A percentile compares a stretch with the other conserved stretches of the same genome.
Evolutionary conservation across 139 green algal species (phyloP).

Genomic region (Marvania coccoides): DNA sequence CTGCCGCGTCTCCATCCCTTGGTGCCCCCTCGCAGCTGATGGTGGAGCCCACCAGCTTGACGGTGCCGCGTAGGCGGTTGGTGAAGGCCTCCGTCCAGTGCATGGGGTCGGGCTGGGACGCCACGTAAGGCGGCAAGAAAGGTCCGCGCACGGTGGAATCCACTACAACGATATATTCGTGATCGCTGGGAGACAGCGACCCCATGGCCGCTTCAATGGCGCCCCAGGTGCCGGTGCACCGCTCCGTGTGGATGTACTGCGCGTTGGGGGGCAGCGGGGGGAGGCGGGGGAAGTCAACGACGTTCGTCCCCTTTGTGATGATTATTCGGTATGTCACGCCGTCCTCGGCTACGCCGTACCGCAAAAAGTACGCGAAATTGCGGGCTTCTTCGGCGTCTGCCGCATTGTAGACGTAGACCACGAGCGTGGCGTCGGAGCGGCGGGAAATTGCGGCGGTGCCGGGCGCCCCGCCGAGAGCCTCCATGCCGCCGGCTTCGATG

Average conservation of each 20-base stretch:
- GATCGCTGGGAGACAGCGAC: not conserved
- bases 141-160: slow-evolving; percentile 30
- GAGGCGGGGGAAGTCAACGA: slow-evolving; percentile 7
- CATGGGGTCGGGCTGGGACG: not conserved
- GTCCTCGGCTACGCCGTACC: slow-evolving; percentile 14
- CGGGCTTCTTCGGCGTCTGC: slow-evolving; percentile 14
- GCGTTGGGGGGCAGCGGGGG: slow-evolving; percentile 26
- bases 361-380: slow-evolving; percentile 30
- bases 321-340: slow-evolving; percentile 20
- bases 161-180: slow-evolving; percentile 34
- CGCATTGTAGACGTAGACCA: slow-evolving; percentile 29
- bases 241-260: slow-evolving; percentile 1
- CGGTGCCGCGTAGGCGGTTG: slow-evolving; percentile 1
- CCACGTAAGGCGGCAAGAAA: slow-evolving; percentile 37
- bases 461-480: not conserved
- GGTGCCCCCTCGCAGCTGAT: slow-evolving; percentile 35
- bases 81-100: slow-evolving; percentile 38
- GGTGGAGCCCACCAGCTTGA: slow-evolving; percentile 38
- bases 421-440: slow-evolving; percentile 7
- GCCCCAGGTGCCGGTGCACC: slow-evolving; percentile 18
- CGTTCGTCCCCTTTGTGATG: not conserved
- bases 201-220: not conserved
- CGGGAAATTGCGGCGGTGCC: not conserved
- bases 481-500: not conserved
- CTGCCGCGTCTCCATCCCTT: slow-evolving; percentile 17